Base-by-base conservation (phyloP, 331 rosid genomes). In the Malus hybrid region DNA sequence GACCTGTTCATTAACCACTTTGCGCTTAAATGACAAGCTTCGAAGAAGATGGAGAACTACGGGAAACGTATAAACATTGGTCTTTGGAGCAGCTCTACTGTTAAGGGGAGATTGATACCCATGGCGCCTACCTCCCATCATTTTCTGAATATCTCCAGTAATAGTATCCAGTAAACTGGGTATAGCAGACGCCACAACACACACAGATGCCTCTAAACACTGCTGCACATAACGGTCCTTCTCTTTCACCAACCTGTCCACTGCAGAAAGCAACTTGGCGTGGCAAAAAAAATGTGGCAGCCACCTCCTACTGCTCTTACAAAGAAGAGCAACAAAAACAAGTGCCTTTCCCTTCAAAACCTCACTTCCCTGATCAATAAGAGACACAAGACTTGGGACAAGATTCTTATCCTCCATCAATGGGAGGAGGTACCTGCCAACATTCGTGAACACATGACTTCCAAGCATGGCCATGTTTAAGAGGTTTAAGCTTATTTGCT, bases 41-140 rank as follows among this genome's bases (percentile, higher is more conserved):
- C 90, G 92, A 52, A 95, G 97, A 84, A 95, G 95, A 88, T 92
- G 99, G 77, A 92, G 93, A 62, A 92, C 93, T 72, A 95, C 97
- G 12, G 99, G 99, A 82, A 92, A 90, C 81, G 88, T 73, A 81
- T 95, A 90, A 69, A 90, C 80, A 81, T 89, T 89, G 80, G 89
- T 81, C 88, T 95, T 92, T 39, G 97, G 85, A 76, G 96, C 83
- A 83, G 89, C 87, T 83, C 97, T 81, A 81, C 96, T 75, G 57
- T 87, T 78, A 78, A 90, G 93, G 76, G 97, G 67, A 59, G 97
- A 87, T 32, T 85, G 76, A 73, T 91, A 97, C 42, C 96, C 99
- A 62, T 84, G 97, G 80, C 97, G 99, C 85, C 91, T 85, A 83
- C 93, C 98, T 80, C 91, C 97, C 89, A 92, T 89, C 76, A 83